Conservation (phyloP, 306 rosid genomes). For the Castanea sativa region DNA sequence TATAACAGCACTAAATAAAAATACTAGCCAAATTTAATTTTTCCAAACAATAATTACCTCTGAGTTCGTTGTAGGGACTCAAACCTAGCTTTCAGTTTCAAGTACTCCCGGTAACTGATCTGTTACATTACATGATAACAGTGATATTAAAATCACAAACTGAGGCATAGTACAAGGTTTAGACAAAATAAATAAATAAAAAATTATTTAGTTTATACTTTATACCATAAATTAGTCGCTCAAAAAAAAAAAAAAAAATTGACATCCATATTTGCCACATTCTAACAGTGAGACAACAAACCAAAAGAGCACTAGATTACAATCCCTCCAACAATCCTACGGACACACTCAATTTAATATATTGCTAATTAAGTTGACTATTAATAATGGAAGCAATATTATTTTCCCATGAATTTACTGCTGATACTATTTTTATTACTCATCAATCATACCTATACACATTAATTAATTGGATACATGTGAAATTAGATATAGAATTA, state of each 20-base stretch:
- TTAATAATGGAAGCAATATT: too few species aligned
- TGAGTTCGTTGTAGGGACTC: constrained; percentile 93
- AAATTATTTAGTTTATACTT: too few species aligned
- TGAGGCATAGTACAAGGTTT: neutral
- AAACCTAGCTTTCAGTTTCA: constrained; percentile 79
- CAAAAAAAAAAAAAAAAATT: neutral
- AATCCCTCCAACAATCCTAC: too few species aligned
- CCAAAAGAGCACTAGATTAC: neutral
- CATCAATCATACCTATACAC: too few species aligned
- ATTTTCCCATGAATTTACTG: too few species aligned
- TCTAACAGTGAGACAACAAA: neutral
- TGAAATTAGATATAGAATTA: too few species aligned
- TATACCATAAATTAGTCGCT: neutral
- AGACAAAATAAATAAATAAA: neutral
- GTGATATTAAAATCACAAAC: constrained; percentile 10
- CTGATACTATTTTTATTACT: too few species aligned
- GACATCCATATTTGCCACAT: neutral
- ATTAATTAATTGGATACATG: too few species aligned
- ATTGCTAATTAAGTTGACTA: too few species aligned
- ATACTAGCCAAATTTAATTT: neutral
- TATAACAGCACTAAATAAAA: neutral
- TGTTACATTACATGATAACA: constrained; percentile 32
- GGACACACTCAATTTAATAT: too few species aligned
- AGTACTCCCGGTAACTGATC: constrained; percentile 88
- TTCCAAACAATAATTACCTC: constrained; percentile 46